Conservation (phyloP, 805 yeast genomes). For the Teunomyces cretensis region DNA sequence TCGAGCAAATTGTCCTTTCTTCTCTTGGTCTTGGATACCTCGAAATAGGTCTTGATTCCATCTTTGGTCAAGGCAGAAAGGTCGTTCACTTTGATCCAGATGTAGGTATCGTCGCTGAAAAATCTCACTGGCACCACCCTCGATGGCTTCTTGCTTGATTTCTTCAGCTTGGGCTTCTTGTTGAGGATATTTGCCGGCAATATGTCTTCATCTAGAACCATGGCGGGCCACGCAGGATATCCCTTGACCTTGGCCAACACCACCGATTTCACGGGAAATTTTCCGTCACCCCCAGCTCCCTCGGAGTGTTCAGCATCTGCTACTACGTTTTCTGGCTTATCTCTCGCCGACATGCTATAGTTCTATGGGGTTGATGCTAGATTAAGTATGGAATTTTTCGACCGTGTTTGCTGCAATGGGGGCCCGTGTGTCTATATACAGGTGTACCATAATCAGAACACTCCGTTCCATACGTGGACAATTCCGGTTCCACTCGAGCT, state of each 20-base stretch:
- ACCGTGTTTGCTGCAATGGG: not conserved
- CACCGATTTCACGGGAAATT: constrained; percentile 7
- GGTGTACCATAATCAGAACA: constrained; percentile 6
- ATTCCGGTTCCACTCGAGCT: constrained; percentile 19
- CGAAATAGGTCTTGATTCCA: constrained; percentile 41
- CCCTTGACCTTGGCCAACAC: constrained; percentile 82
- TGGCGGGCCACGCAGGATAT: constrained; percentile 89
- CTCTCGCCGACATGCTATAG: not conserved
- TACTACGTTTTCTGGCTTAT: not conserved
- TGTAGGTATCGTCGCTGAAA: constrained; percentile 69
- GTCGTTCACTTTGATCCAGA: constrained; percentile 61
- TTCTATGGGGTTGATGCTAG: not conserved
- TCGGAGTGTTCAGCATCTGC: not conserved
- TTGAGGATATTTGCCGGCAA: constrained; percentile 57
- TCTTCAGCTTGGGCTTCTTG: constrained; percentile 47
- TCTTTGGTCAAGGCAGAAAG: constrained; percentile 45
- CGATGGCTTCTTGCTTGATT: constrained; percentile 8
- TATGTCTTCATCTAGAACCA: constrained; percentile 61
- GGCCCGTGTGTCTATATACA: not conserved
- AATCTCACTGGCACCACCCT: constrained; percentile 57
- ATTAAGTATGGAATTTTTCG: not conserved
- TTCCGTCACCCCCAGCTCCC: not conserved
- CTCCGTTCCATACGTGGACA: constrained; percentile 24
- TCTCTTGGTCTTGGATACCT: constrained; percentile 21
- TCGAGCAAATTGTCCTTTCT: constrained; percentile 46